Percentiles rank a stretch among this genome's conserved stretches.
These are phyloP conservation scores for Magnolia officinalis DNA, from an alignment of 164 flowering plant species.

Conservation along the genomic window DNA sequence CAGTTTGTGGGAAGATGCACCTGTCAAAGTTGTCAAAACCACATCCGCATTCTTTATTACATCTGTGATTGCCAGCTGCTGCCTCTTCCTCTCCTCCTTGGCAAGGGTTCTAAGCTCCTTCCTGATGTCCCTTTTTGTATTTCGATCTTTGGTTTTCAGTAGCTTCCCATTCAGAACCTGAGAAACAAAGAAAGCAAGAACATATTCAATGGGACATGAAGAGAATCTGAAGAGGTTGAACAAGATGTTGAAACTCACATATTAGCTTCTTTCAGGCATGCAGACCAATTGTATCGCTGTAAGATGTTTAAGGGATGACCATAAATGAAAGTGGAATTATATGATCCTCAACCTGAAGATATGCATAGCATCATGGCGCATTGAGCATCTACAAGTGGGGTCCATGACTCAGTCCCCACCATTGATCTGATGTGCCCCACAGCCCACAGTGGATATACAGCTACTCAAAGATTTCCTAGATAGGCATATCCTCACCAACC, in stretches of 20 bases:
- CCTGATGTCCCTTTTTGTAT: conserved; percentile 77
- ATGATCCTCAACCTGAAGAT: too few species aligned
- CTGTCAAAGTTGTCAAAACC: conserved; percentile 87
- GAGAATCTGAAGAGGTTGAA: not conserved
- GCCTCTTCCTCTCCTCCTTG: conserved; percentile 92
- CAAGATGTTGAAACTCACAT: not conserved
- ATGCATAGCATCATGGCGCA: too few species aligned
- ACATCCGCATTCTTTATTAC: conserved; percentile 87
- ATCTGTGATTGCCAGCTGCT: conserved; percentile 92
- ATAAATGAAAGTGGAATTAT: too few species aligned
- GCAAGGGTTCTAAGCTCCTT: conserved; percentile 88
- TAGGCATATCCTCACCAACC: too few species aligned
- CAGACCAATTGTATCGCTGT: not conserved
- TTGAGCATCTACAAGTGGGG: too few species aligned
- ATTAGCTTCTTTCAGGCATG: not conserved
- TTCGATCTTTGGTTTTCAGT: conserved; percentile 82
- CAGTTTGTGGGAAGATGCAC: conserved; percentile 70
- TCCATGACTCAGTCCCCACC: too few species aligned
- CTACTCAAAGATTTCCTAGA: too few species aligned
- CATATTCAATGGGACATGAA: not conserved
- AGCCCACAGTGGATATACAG: too few species aligned
- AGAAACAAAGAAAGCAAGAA: conserved; percentile 8
- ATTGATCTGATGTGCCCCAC: too few species aligned
- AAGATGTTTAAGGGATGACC: not conserved
- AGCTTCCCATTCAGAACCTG: conserved; percentile 89